Conservation (phyloP, 768 basidiomycete species). For the Gyrodon lividus region DNA sequence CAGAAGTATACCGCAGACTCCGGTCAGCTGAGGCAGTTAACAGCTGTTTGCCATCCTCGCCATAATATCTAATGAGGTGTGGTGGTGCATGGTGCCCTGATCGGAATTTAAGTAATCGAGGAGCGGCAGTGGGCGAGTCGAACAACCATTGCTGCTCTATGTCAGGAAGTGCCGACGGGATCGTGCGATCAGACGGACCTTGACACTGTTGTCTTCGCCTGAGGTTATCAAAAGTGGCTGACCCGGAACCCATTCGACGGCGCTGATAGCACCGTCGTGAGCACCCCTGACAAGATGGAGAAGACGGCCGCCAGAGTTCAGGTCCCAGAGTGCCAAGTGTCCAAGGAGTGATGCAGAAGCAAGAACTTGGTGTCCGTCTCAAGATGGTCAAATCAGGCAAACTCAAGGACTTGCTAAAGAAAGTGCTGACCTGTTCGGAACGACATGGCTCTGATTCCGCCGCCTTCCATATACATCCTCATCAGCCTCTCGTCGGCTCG, state of each 20-base stretch:
- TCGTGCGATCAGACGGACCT: slow-evolving; percentile 48
- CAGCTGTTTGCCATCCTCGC: slow-evolving; percentile 94
- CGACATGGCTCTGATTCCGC: slow-evolving; percentile 68
- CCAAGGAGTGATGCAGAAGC: slow-evolving; percentile 86
- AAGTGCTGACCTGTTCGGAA: slow-evolving; percentile 79
- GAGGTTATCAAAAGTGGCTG: slow-evolving; percentile 90
- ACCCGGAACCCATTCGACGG: slow-evolving; percentile 89
- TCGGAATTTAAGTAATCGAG: slow-evolving; percentile 86
- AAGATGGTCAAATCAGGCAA: slow-evolving; percentile 5
- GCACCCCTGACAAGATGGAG: slow-evolving; percentile 86
- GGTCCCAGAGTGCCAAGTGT: slow-evolving; percentile 91
- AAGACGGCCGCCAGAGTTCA: slow-evolving; percentile 77
- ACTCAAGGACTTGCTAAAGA: neutral
- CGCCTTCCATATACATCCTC: slow-evolving; percentile 89
- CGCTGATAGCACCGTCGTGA: slow-evolving; percentile 81
- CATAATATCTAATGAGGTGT: slow-evolving; percentile 91
- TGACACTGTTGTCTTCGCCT: slow-evolving; percentile 93
- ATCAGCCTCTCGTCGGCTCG: slow-evolving; percentile 87
- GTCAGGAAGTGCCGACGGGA: slow-evolving; percentile 6
- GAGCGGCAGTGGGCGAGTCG: slow-evolving; percentile 84
- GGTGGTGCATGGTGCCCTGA: slow-evolving; percentile 92
- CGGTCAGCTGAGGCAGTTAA: slow-evolving; percentile 88
- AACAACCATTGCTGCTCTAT: slow-evolving; percentile 90
- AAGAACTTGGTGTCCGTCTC: slow-evolving; percentile 86
- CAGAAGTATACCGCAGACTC: slow-evolving; percentile 83